These are phyloP conservation scores for Flaveria linearis DNA, from an alignment of 129 eudicot species.

Conservation along the genomic window DNA sequence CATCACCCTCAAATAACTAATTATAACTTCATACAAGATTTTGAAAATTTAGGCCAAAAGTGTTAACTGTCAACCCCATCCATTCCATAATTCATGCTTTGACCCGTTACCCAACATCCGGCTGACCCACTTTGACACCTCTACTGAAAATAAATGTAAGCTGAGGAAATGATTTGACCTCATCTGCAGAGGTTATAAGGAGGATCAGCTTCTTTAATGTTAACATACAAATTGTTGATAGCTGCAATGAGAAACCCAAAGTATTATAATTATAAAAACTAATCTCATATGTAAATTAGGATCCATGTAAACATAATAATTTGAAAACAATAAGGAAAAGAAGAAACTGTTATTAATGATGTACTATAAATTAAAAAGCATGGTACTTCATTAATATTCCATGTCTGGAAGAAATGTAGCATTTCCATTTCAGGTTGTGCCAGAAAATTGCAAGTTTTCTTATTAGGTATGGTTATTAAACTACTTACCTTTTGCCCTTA, in stretches of 20 bases:
- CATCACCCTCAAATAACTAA: no score
- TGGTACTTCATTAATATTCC: background rate
- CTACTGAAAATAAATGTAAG: constrained; percentile 7
- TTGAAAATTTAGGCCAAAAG: background rate
- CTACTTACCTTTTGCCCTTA: background rate
- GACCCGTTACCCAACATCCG: background rate
- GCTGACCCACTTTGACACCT: background rate
- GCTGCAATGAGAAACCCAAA: constrained; percentile 48
- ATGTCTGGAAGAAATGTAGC: background rate
- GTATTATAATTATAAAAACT: background rate
- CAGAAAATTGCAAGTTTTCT: constrained; percentile 5
- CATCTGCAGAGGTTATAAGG: constrained; percentile 54
- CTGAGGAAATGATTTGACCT: constrained; percentile 46
- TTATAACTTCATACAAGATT: background rate
- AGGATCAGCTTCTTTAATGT: constrained; percentile 67
- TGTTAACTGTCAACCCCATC: background rate
- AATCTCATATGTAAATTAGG: no score
- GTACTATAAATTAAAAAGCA: background rate
- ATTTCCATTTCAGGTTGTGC: constrained; percentile 12
- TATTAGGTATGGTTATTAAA: background rate
- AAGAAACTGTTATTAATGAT: background rate
- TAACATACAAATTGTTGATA: constrained; percentile 51
- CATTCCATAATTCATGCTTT: background rate
- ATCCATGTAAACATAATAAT: background rate
- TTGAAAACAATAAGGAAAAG: background rate